Percentiles rank a stretch among this genome's conserved stretches.
Conservation (phyloP, 2,329 filamentous ascomycete species). For the Microsporum ferrugineum region DNA sequence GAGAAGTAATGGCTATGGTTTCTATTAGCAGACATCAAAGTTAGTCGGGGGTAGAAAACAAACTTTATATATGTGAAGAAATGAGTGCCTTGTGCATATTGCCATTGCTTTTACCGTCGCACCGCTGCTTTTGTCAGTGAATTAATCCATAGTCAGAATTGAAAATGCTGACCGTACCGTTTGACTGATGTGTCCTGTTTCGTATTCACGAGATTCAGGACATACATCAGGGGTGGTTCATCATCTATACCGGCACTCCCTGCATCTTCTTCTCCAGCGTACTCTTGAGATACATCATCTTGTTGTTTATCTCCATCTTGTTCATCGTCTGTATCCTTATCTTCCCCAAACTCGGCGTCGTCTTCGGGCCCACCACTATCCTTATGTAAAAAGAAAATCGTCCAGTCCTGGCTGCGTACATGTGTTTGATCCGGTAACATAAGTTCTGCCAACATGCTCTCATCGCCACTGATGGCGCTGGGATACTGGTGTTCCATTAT, state of each 20-base stretch:
- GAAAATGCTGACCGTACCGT: constrained; percentile 35
- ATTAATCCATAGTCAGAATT: not conserved
- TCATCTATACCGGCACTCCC: constrained; percentile 60
- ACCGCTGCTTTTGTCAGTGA: constrained; percentile 46
- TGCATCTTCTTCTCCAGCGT: constrained; percentile 35
- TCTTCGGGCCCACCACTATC: constrained; percentile 77
- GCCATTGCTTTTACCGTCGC: constrained; percentile 97
- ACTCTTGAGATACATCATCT: constrained; percentile 37
- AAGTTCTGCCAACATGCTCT: constrained; percentile 94
- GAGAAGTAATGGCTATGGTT: constrained; percentile 63
- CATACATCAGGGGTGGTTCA: constrained; percentile 88
- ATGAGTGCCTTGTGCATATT: constrained; percentile 93
- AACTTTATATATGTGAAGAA: constrained; percentile 96
- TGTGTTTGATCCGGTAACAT: constrained; percentile 98
- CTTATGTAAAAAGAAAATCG: constrained; percentile 97
- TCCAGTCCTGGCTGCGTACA: constrained; percentile 93
- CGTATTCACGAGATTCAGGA: constrained; percentile 93
- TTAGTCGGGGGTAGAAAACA: constrained; percentile 16
- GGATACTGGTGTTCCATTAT: constrained; percentile 99
- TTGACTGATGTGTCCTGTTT: constrained; percentile 91
- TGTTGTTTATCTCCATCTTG: constrained; percentile 17
- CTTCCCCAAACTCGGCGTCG: constrained; percentile 50
- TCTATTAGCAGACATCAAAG: not conserved
- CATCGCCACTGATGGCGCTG: constrained; percentile 85
- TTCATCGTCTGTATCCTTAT: constrained; percentile 40